Percentiles rank a stretch among this genome's conserved stretches.
Evolutionary conservation across 164 flowering plant species (phyloP).

Genomic region (Vitis cinerea): DNA sequence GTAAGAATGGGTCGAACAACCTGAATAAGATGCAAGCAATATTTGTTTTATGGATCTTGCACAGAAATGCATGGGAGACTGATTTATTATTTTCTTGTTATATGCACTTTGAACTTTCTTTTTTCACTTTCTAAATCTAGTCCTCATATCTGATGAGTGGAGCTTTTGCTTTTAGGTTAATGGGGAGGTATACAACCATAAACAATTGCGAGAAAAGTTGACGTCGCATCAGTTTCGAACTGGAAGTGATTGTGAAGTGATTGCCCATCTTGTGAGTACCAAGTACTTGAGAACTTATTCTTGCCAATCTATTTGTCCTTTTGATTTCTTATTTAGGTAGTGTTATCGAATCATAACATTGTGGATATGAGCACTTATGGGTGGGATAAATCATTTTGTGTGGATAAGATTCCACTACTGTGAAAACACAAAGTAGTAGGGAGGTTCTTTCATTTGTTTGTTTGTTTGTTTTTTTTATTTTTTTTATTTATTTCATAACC

Average conservation of each 20-base stretch:
- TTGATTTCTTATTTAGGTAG: background rate
- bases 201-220: conserved; percentile 58
- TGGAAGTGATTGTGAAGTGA: conserved; percentile 97
- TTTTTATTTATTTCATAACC: background rate
- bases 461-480: background rate
- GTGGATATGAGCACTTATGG: too few relatives aligned
- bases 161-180: conserved; percentile 57
- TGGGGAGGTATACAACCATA: conserved; percentile 96
- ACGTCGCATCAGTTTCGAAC: conserved; percentile 74
- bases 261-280: conserved; percentile 90
- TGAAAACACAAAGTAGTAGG: background rate
- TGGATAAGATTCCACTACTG: background rate
- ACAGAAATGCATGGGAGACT: background rate
- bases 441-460: background rate
- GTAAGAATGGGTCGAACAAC: too few relatives aligned
- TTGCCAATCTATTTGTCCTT: background rate
- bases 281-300: conserved; percentile 28
- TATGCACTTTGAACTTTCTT: background rate
- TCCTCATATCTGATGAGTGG: background rate
- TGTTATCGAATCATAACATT: too few relatives aligned
- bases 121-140: background rate
- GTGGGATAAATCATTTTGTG: too few relatives aligned
- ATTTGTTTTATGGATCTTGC: background rate
- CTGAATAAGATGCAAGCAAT: too few relatives aligned
- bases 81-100: background rate